phyloP scores from a whole-genome alignment of 192 early-diverging fungal species.

The Coemansia sp. region DNA sequence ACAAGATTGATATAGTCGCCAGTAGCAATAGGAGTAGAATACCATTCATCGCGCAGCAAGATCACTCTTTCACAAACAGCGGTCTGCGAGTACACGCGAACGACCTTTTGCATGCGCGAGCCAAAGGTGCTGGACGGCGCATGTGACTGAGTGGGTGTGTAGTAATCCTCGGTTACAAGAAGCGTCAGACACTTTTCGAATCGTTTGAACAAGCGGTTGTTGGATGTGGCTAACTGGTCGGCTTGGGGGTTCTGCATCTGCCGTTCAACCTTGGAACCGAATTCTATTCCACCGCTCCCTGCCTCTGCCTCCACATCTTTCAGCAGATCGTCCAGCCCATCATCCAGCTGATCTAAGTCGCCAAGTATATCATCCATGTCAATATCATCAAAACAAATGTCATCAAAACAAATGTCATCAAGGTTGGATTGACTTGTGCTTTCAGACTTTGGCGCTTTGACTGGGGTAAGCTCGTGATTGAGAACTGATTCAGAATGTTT shows the following conservation, averaged over 20 bases:
- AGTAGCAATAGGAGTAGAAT: conserved; percentile 53
- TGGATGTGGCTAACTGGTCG: background rate
- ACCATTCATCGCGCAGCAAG: conserved; percentile 71
- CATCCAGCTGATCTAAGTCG: conserved; percentile 21
- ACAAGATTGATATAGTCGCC: conserved; percentile 67
- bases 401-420: conserved; percentile 21
- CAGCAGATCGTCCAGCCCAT: conserved; percentile 22
- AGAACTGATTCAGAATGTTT: background rate
- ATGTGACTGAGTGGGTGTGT: conserved; percentile 18
- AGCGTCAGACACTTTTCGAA: conserved; percentile 45
- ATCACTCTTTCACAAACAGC: conserved; percentile 36
- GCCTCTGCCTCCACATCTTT: background rate
- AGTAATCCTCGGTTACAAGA: conserved; percentile 33
- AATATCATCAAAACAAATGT: conserved; percentile 31
- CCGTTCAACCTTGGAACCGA: background rate
- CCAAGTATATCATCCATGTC: conserved; percentile 37
- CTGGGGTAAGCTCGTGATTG: background rate
- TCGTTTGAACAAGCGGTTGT: conserved; percentile 13
- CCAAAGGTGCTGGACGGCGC: conserved; percentile 4
- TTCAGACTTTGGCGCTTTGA: background rate
- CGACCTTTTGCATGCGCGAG: conserved; percentile 30
- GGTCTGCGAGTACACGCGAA: conserved; percentile 47
- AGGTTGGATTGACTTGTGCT: background rate
- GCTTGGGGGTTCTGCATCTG: background rate
- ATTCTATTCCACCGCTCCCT: background rate